Base-by-base conservation (phyloP, 805 yeast genomes). In the Schwanniomyces vanrijiae region DNA sequence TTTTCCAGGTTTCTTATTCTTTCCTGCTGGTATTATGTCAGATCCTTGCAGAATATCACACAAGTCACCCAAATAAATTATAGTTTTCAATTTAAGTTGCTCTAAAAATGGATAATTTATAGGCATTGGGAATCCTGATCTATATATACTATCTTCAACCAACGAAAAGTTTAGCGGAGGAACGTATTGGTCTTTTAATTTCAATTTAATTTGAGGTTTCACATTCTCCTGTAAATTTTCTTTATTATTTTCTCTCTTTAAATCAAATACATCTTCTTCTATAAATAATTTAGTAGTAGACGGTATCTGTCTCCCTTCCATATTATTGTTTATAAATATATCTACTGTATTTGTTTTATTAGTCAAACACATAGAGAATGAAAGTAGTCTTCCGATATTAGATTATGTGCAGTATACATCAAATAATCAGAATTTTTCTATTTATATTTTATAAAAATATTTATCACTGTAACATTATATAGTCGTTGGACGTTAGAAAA, bases 91-190 rank as follows among this genome's bases (percentile, higher is more conserved):
- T 28, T 82, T 73, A 42, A 94, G 67, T 24, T 83, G 84, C 54
- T 78, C 77, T 19, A 92, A 73, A 55, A 89, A 94, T n/a, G 85
- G 81, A 58, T 83, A 89, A 68, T 90, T 92, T 52, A 83, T 78
- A 0, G 89, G 87, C 73, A 90, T 88, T 1, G 99, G 99, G 60
- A 91, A 96, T 1, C 99, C 99, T 1, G 95, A 85, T 16, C 99
- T 71, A 64, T 91, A 92, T 10, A 92, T 81, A 5, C 88, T 84
- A 47, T 89, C 90, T 49, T 88, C 96, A 2, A 94, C 96, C 19
- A 89, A 80, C 0, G 96, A 81, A 59, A 92, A 92, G 65, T 90
- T 91, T 55, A 94, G 75, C 0, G 99, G 99, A 4, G 99, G 99
- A 1, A 91, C 95, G 42, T 63, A 63, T 43, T 54, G 60, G 6